Evolutionary conservation across 1,284 basidiomycete genomes (phyloP), one percentile per base, ranked within the genome.

Genomic region (Phylloporus sp.): DNA sequence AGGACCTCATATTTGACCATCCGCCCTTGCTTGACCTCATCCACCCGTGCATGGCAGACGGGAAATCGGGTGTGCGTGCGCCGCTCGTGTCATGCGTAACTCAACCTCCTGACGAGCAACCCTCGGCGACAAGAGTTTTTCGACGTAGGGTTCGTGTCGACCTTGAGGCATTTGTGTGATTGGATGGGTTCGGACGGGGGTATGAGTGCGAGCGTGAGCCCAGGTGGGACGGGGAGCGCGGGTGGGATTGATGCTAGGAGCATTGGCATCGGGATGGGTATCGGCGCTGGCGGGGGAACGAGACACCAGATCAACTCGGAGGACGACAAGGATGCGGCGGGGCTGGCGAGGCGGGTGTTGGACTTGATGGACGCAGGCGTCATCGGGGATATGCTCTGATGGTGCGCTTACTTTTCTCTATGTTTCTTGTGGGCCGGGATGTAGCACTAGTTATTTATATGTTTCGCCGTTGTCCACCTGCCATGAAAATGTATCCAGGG

Each of bases 51-150:
- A 83, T 93, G 29, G 84, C 86, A 0, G 87, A 91, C 63, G 81
- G 83, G 2, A 86, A 85, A 52, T 82, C 85, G 0, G 86, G 87
- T 5, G 84, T 89, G 2, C 85, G 90, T n/a, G 79, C 85, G 20
- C 90, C 90, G 0, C 86, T 89, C 0, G 84, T 90, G 2, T 79
- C 82, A 1, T 89, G 88, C 69, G 82, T 92, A 10, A n/a, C 77
- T 86, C 25, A 85, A 88, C 69, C 83, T 93, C 11, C 75, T 78
- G 71, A 83, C 70, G 68, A 80, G 75, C 0, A 80, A 83, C 49
- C 76, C 81, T 1, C 77, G 80, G 57, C 75, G 80, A 35, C 73
- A 78, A 39, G 81, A 82, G 63, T 72, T 88, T 25, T 73, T 78
- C 29, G 85, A 85, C 2, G 81, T 79, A 0, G 83, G 84, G 20